phyloP scores from a whole-genome alignment of 345 rosid genomes.

The Excoecaria cochinchinensis region DNA sequence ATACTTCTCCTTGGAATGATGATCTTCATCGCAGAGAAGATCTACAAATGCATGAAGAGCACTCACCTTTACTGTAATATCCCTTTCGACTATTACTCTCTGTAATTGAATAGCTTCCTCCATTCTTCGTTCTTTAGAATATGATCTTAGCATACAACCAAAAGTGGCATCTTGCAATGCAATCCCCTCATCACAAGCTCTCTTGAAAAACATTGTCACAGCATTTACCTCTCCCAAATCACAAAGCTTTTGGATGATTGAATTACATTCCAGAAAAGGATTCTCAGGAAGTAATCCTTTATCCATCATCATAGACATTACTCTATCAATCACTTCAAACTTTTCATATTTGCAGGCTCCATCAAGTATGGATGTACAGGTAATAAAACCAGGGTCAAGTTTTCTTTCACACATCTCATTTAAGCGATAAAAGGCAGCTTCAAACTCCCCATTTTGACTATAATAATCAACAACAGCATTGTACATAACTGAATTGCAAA shows the following conservation, averaged over 20 bases:
- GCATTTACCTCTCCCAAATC: slow-evolving; percentile 55
- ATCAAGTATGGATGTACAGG: slow-evolving; percentile 59
- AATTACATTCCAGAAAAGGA: slow-evolving; percentile 26
- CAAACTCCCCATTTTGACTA: slow-evolving; percentile 50
- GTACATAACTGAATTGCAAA: slow-evolving; percentile 49
- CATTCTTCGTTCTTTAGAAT: slow-evolving; percentile 46
- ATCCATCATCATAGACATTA: slow-evolving; percentile 41
- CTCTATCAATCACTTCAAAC: slow-evolving; percentile 41
- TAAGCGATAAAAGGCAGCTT: slow-evolving; percentile 39
- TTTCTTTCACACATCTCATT: slow-evolving; percentile 52
- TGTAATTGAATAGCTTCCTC: slow-evolving; percentile 51
- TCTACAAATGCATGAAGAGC: slow-evolving; percentile 45
- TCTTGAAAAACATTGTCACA: slow-evolving; percentile 50
- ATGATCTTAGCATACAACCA: slow-evolving; percentile 48
- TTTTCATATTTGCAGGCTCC: slow-evolving; percentile 54
- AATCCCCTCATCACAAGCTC: slow-evolving; percentile 39
- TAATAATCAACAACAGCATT: slow-evolving; percentile 48
- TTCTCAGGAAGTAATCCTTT: slow-evolving; percentile 34
- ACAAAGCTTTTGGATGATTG: slow-evolving; percentile 51
- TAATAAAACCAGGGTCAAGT: slow-evolving; percentile 40
- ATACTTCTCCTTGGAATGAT: slow-evolving; percentile 28
- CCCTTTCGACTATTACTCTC: slow-evolving; percentile 30
- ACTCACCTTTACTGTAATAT: slow-evolving; percentile 36
- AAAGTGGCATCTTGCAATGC: slow-evolving; percentile 41
- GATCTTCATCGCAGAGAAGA: slow-evolving; percentile 48